Percentiles rank a stretch among this genome's conserved stretches.
Conservation (phyloP, 495 filamentous ascomycete genomes). For the Lophiostoma macrostomum region DNA sequence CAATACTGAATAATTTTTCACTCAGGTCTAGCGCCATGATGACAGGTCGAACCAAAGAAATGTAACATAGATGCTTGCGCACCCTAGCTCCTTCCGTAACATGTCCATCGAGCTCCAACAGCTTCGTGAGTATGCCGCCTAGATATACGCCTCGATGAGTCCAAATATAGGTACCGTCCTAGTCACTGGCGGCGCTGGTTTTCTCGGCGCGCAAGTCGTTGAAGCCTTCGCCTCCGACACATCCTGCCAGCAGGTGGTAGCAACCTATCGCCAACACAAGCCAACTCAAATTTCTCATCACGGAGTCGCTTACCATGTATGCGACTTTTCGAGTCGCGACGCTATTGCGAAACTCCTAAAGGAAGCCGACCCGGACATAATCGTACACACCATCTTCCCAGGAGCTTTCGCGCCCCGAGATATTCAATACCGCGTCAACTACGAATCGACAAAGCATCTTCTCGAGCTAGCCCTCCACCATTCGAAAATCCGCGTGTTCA, state of each 20-base stretch:
- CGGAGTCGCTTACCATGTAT: not conserved
- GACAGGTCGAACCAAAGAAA: too few relatives aligned
- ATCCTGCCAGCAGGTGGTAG: not conserved
- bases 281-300: not conserved
- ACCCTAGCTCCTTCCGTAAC: too few relatives aligned
- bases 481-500: not conserved
- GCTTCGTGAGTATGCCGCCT: too few relatives aligned
- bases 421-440: not conserved
- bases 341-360: not conserved
- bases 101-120: too few relatives aligned
- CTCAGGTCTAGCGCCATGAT: too few relatives aligned
- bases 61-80: too few relatives aligned
- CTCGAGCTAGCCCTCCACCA: not conserved
- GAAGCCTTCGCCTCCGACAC: slow-evolving; percentile 3
- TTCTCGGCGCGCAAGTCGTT: slow-evolving; percentile 4
- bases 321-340: not conserved
- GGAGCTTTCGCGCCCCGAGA: not conserved
- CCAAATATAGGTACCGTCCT: slow-evolving; percentile 7
- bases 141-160: too few relatives aligned
- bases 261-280: not conserved
- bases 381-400: slow-evolving; percentile 14
- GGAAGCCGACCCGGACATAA: not conserved
- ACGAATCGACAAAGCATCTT: slow-evolving; percentile 8
- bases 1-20: too few relatives aligned
- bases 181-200: slow-evolving; percentile 10